Evolutionary conservation across 2,329 filamentous ascomycete genomes (phyloP), one percentile per base, ranked within the genome.

Genomic region (Metarhizium sp.): DNA sequence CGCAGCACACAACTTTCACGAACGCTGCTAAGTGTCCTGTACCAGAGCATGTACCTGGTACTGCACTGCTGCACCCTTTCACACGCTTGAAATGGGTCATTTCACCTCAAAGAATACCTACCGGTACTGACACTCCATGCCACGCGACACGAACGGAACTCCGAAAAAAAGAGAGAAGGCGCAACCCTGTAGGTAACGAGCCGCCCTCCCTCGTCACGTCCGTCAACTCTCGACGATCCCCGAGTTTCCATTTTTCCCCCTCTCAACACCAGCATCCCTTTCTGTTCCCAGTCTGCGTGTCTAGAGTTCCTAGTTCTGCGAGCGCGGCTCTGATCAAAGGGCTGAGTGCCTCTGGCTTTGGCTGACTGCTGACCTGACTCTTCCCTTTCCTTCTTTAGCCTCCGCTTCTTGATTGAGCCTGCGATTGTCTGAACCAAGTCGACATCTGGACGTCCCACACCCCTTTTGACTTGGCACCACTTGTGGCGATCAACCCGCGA

Each of bases 141-240:
- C 52, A 54, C 52, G 52, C 52, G 52, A 48, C 52, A 54, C 52
- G 32, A 50, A 14, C 32, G 14, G 14, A 32, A 14, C 34, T 20
- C 13, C 30, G 13, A 49, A 53, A 20, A 13, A 40, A n/a, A 52
- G 40, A 32, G 51, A 18, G n/a, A 45, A 20, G 42, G n/a, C 16
- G 42, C 51, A 52, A 52, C 45, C 20, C 14, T 29, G 25, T 8
- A 32, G 13, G n/a, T 16, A 16, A 40, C 14, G 10, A 40, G 38
- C 8, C 38, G 32, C 40, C 42, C 42, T 45, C 50, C 36, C 38
- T 52, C 11, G 38, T 45, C 38, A 11, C 16, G 20, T 52, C 25
- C 43, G 20, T 45, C 42, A 45, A 45, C 16, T 11, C 13, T 18
- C 36, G 38, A 40, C 34, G 13, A 36, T 36, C 8, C 6, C 34